These are phyloP conservation scores for Pythium aquatile DNA, from an alignment of 352 stramenopile genomes.

Conservation along the genomic window DNA sequence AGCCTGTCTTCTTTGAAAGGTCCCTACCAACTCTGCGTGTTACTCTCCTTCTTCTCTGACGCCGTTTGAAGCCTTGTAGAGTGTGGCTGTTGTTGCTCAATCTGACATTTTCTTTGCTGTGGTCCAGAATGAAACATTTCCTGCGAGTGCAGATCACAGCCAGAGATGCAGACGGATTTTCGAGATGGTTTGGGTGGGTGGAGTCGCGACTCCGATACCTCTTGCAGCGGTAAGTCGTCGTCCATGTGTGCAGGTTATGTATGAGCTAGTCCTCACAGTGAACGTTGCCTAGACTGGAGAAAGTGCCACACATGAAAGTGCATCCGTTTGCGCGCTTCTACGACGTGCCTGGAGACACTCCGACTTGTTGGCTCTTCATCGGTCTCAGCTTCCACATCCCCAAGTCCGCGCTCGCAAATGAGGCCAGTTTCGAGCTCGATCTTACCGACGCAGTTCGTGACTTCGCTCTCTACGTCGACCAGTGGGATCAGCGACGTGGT, in stretches of 20 bases:
- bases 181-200: conserved; percentile 84
- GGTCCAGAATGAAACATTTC: conserved; percentile 72
- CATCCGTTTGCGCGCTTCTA: conserved; percentile 85
- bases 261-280: neutral
- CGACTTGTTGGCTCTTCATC: conserved; percentile 78
- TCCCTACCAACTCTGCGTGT: conserved; percentile 27
- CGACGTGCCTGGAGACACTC: conserved; percentile 42
- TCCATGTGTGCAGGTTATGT: neutral
- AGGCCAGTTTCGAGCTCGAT: conserved; percentile 42
- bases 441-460: conserved; percentile 71
- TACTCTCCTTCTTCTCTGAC: conserved; percentile 9
- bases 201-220: conserved; percentile 83
- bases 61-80: neutral
- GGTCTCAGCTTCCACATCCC: conserved; percentile 62
- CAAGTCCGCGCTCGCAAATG: conserved; percentile 18
- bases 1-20: conserved; percentile 75
- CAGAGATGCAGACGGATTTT: conserved; percentile 49
- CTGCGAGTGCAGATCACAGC: conserved; percentile 77
- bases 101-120: conserved; percentile 8
- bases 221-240: conserved; percentile 55
- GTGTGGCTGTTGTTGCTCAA: neutral
- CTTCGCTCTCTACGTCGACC: conserved; percentile 72
- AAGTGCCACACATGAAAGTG: conserved; percentile 52
- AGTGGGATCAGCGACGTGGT: conserved; percentile 66
- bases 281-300: conserved; percentile 47